Percentiles rank a stretch among this genome's conserved stretches.
Conservation (phyloP, 2,329 filamentous ascomycete genomes). For the Sarocladiaceae sp. region DNA sequence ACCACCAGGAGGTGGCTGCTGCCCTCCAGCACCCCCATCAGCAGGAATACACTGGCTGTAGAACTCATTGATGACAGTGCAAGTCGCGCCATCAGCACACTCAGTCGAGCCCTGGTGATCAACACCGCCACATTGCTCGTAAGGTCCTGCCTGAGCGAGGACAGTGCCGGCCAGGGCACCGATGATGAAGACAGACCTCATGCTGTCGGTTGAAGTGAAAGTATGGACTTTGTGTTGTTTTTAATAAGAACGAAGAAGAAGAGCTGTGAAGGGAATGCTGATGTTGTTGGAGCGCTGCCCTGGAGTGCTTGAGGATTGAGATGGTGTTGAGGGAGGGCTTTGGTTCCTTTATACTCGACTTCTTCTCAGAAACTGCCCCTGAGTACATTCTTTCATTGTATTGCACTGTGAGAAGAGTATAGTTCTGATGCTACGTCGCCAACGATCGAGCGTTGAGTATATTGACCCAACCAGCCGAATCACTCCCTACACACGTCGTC, state of each 20-base stretch:
- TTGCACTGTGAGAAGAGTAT: neutral
- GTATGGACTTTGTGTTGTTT: neutral
- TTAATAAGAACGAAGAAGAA: neutral
- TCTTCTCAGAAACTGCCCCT: neutral
- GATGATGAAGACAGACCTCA: conserved; percentile 4
- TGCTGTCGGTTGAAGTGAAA: neutral
- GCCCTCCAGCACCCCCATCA: neutral
- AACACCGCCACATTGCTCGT: conserved; percentile 21
- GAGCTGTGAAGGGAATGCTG: neutral
- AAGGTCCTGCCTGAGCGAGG: conserved; percentile 3
- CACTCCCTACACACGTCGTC: neutral
- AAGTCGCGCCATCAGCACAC: conserved; percentile 20
- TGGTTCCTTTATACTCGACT: neutral
- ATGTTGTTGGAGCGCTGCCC: conserved; percentile 3
- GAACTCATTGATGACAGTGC: conserved; percentile 21
- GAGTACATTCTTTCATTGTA: neutral
- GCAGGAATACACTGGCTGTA: conserved; percentile 22
- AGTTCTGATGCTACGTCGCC: neutral
- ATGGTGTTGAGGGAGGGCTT: neutral
- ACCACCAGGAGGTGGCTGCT: neutral
- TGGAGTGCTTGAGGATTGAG: conserved; percentile 1
- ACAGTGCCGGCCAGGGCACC: conserved; percentile 10
- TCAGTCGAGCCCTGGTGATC: conserved; percentile 20
- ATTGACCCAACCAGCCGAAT: neutral
- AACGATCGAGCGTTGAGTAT: neutral